Evolutionary conservation across 225 moss, liverwort and hornwort genomes (phyloP), one percentile per base, ranked within the genome.

Genomic region (Physcomitrium patens): DNA sequence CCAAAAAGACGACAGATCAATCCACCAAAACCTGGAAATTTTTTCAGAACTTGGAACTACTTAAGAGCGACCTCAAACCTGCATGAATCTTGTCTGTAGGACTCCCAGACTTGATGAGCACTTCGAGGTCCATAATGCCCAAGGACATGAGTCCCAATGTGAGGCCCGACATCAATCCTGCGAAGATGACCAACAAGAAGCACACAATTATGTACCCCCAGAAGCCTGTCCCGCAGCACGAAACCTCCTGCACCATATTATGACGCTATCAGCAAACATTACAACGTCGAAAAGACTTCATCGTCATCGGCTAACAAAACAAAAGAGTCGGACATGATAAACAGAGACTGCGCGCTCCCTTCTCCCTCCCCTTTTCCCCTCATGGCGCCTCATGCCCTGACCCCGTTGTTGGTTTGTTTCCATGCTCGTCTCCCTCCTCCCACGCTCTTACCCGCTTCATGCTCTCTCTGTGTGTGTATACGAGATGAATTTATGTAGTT

Each of bases 101-200:
- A 44, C 62, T 85, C 61, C 88, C 85, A 11, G 85, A 83, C 76
- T 85, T 85, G 59, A 80, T 69, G 45, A 89, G 79, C 56, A 89
- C 88, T 70, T 89, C 88, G 8, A 89, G 78, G 67, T 89, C 88
- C 76, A 89, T 77, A 37, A 82, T 76, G 69, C 85, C 79, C 20
- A 86, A 77, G n/a, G 86, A 89, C 86, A 89, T 86, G 2, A 89
- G 86, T 16, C 86, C 88, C 52, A 86, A 62, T 2, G 86, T 89
- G 52, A 86, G 86, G 57, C 86, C 88, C 31, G 86, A 89, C 83
- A 86, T 86, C 55, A 89, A 24, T 12, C 88, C 86, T 26, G 88
- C 86, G 55, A 89, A 89, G 11, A 86, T 27, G 76, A 89, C 88
- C 56, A 86, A 67, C 55, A 75, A 76, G 3, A 86, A 37, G 49